These are phyloP conservation scores for Hypoxylon sp. DNA, from an alignment of 2,329 filamentous ascomycete genomes.

Conservation along the genomic window DNA sequence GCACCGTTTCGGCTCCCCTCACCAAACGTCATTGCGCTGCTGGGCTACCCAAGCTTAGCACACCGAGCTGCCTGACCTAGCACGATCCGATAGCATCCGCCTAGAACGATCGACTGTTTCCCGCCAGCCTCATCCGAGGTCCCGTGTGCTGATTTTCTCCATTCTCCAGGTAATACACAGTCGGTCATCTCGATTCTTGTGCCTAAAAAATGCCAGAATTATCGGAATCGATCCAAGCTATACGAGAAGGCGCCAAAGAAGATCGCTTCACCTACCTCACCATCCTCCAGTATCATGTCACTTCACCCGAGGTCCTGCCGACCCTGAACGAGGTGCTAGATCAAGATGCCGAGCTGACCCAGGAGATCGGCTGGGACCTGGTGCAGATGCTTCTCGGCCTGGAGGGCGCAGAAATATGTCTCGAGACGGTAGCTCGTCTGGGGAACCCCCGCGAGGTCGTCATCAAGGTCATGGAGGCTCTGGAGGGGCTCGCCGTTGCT, in stretches of 20 bases:
- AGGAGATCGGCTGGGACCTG: conserved; percentile 84
- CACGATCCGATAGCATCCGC: conserved; percentile 6
- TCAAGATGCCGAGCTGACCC: conserved; percentile 72
- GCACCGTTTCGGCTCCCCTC: conserved; percentile 22
- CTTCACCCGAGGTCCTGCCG: conserved; percentile 69
- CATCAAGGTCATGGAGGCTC: conserved; percentile 77
- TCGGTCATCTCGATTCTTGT: background rate
- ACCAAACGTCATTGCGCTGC: conserved; percentile 29
- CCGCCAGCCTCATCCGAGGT: conserved; percentile 15
- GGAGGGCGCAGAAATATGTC: conserved; percentile 72
- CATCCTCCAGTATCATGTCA: conserved; percentile 75
- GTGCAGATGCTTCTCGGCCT: conserved; percentile 76
- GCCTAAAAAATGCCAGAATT: conserved; percentile 41
- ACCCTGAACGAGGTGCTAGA: conserved; percentile 70
- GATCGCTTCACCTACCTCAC: conserved; percentile 82
- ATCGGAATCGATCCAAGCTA: conserved; percentile 44
- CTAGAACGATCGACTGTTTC: conserved; percentile 15
- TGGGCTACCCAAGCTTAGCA: too few relatives aligned
- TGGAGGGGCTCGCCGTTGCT: conserved; percentile 65
- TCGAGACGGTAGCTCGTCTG: conserved; percentile 76
- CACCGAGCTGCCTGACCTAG: too few relatives aligned
- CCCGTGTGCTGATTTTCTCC: background rate
- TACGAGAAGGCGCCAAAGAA: conserved; percentile 45
- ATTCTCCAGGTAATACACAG: background rate
- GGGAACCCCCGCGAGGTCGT: conserved; percentile 85